Evolutionary conservation across 257 asterid genomes (phyloP), one percentile per base, ranked within the genome.

Genomic region (Plantago elongata): DNA sequence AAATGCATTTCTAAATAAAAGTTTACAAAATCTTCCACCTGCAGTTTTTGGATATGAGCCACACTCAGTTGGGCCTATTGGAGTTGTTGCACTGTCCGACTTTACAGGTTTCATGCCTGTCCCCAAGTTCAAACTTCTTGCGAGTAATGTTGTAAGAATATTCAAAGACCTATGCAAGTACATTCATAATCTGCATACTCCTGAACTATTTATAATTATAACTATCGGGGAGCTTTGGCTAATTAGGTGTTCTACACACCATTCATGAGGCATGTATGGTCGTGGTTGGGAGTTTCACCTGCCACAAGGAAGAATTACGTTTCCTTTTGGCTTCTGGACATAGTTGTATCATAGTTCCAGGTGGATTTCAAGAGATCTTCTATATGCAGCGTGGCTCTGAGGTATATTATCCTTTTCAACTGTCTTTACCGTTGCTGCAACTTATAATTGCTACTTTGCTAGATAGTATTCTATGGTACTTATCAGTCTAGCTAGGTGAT

Each of bases 1-100:
- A n/a, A 22, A 22, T 2, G 27, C 1, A 2, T 22, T 22, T 22
- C 27, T 22, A 22, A 22, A 22, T 22, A 22, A 22, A 22, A 22
- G 27, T 22, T 22, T n/a, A n/a, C 1, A 1, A 2, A 22, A 22
- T 2, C 27, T 22, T 22, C 27, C 27, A 22, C 27, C 27, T 73
- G 79, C 84, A 92, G 98, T 89, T 79, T 84, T 92, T 69, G 97
- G 95, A 7, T 92, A 86, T 69, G 97, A 84, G 72, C 97, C 98
- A 37, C 98, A 92, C 81, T 92, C 98, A 37, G 97, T 92, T 72
- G 83, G 90, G 95, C 96, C 98, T 9, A 76, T 89, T 42, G 97
- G 96, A 64, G 91, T 84, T 62, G 78, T 89, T 69, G 77, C 95
- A 13, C 88, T 92, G 17, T 83, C 95, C 2, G 89, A 84, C 63